A percentile compares a stretch with the other conserved stretches of the same genome.
Conservation (phyloP, 441 rosid genomes). For the Syzygium syzygioides region DNA sequence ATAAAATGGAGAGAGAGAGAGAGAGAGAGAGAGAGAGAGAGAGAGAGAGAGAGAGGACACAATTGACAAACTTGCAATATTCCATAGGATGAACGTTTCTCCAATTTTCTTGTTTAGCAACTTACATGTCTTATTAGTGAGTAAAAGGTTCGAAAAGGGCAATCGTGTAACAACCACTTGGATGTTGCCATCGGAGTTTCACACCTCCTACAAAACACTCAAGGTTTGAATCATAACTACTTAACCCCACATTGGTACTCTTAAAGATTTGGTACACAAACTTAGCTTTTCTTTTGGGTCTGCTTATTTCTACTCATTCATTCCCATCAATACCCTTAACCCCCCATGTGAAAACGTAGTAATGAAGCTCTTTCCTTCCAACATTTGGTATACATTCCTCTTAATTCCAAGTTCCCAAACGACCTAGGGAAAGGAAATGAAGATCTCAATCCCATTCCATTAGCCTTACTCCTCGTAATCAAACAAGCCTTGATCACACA, state of each 20-base stretch:
- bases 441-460: neutral
- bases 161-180: neutral
- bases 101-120: neutral
- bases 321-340: neutral
- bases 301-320: neutral
- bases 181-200: neutral
- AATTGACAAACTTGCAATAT: neutral
- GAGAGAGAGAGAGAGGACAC: neutral
- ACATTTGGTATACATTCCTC: neutral
- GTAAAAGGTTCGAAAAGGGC: neutral
- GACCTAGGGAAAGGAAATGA: neutral
- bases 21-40: neutral
- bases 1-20: neutral
- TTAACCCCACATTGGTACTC: neutral
- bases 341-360: neutral
- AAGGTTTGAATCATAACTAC: neutral
- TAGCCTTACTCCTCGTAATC: neutral
- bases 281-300: neutral
- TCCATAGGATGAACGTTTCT: neutral
- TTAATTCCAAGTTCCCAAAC: neutral
- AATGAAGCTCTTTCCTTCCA: neutral
- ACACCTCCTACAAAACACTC: neutral
- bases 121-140: neutral
- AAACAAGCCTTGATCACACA: neutral
- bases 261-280: neutral